phyloP scores from a whole-genome alignment of 2,329 filamentous ascomycete species.

The Trichoderma sp. region DNA sequence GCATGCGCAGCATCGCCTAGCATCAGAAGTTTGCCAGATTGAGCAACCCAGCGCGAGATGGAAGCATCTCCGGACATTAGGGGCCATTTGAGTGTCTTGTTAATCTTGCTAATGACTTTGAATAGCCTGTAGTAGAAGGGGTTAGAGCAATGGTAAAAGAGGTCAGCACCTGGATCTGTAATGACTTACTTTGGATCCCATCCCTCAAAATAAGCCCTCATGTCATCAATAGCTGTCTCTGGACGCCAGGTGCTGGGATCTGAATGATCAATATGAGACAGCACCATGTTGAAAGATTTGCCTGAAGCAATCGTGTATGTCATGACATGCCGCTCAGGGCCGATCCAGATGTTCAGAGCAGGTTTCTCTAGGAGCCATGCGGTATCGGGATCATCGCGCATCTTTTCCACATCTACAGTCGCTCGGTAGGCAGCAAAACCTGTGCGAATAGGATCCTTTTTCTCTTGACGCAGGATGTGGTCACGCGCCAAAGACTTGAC shows the following conservation, averaged over 20 bases:
- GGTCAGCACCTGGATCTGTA: background rate
- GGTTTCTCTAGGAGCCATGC: constrained; percentile 40
- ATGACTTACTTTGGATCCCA: constrained; percentile 33
- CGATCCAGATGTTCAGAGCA: constrained; percentile 41
- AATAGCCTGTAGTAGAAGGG: constrained; percentile 25
- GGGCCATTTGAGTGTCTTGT: constrained; percentile 36
- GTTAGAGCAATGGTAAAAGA: background rate
- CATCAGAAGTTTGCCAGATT: constrained; percentile 32
- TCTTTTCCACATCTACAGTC: constrained; percentile 37
- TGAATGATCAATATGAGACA: constrained; percentile 40
- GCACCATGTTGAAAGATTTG: constrained; percentile 45
- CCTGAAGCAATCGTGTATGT: constrained; percentile 42
- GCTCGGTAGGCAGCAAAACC: constrained; percentile 43
- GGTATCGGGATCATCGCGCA: constrained; percentile 35
- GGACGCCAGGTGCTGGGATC: constrained; percentile 33
- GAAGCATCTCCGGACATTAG: constrained; percentile 25
- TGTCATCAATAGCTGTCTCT: constrained; percentile 31
- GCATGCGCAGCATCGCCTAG: constrained; percentile 43
- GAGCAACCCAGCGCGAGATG: constrained; percentile 31
- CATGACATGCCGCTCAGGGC: constrained; percentile 43
- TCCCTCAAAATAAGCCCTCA: constrained; percentile 32
- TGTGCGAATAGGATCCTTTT: constrained; percentile 23
- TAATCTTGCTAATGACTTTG: constrained; percentile 36
- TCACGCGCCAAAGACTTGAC: constrained; percentile 15
- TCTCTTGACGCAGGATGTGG: constrained; percentile 1